Base-by-base conservation (phyloP, 1,139 yeast species). In the Diutina ranongensis region DNA sequence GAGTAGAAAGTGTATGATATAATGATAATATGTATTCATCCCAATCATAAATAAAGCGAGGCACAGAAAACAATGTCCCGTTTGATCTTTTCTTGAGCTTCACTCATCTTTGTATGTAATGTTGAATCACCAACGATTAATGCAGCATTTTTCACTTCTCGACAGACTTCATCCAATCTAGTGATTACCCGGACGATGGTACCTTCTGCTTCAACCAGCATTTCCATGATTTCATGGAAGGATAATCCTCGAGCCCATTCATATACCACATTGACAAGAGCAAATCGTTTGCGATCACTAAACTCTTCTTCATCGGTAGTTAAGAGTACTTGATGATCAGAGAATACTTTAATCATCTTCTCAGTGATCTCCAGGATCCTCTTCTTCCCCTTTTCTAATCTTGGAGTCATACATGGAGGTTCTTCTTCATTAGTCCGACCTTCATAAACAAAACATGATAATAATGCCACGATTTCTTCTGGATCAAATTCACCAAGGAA, bases 11-110 rank as follows among this genome's bases (percentile, higher is more conserved):
- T 25, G 28, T 25, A 25, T 25, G 5, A 25, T 10, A 25, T n/a
- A n/a, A n/a, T n/a, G n/a, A n/a, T n/a, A n/a, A n/a, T n/a, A n/a
- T n/a, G n/a, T n/a, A n/a, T n/a, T n/a, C n/a, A n/a, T n/a, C n/a
- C n/a, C n/a, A n/a, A n/a, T n/a, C n/a, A 88, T 54, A 92, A 68
- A 61, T 94, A 92, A 51, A 94, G 73, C 49, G 96, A 86, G 3
- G 98, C 97, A 61, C 97, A 94, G 64, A 94, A 94, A 1, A 94
- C 97, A 55, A 92, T 92, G 62, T 92, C 98, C 56, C 99, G 78
- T 64, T 92, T 92, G 61, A 92, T 92, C 61, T 78, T 77, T 60
- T 92, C 98, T 63, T 92, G 98, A 0, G 97, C 97, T 50, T 79
- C 82, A 22, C 79, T 73, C 94, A 94, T 87, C 62, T 89, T 89